phyloP scores from a whole-genome alignment of 768 basidiomycete species.

The Saitozyma podzolica region DNA sequence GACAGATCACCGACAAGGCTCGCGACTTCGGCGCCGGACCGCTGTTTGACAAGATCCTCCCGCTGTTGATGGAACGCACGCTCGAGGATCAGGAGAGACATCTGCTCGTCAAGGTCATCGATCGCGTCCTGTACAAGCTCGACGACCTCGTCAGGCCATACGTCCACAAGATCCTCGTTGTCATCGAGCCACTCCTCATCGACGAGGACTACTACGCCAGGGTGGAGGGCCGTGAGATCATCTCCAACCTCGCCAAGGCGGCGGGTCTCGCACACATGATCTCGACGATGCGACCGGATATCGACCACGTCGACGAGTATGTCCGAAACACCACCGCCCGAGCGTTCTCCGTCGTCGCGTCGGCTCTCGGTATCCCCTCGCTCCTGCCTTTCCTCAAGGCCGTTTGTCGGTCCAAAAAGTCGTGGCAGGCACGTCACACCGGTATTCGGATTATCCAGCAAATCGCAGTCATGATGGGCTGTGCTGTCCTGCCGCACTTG shows the following conservation, averaged over 20 bases:
- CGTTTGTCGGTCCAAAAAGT: conserved; percentile 97
- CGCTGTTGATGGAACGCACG: conserved; percentile 79
- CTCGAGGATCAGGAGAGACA: conserved; percentile 98
- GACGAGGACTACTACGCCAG: conserved; percentile 83
- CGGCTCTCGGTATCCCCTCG: conserved; percentile 95
- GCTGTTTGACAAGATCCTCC: conserved; percentile 96
- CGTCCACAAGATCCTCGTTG: conserved; percentile 98
- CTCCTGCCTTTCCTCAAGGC: conserved; percentile 97
- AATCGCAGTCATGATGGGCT: conserved; percentile 99
- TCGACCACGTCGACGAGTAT: conserved; percentile 98
- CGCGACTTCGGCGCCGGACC: conserved; percentile 98
- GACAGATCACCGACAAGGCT: conserved; percentile 98
- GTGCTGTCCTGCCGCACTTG: conserved; percentile 93
- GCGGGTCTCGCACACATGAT: conserved; percentile 99
- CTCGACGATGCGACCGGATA: conserved; percentile 99
- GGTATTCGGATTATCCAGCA: conserved; percentile 99
- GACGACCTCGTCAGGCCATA: conserved; percentile 98
- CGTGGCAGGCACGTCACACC: conserved; percentile 98
- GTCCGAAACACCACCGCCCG: conserved; percentile 98
- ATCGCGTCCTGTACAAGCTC: conserved; percentile 96
- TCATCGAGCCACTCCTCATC: conserved; percentile 97
- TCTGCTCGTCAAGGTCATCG: conserved; percentile 96
- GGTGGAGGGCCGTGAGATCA: conserved; percentile 98
- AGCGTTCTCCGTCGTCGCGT: conserved; percentile 97
- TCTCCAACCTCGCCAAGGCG: conserved; percentile 96